Evolutionary conservation across 2,329 filamentous ascomycete species (phyloP).

Genomic region (Amphichorda felina): DNA sequence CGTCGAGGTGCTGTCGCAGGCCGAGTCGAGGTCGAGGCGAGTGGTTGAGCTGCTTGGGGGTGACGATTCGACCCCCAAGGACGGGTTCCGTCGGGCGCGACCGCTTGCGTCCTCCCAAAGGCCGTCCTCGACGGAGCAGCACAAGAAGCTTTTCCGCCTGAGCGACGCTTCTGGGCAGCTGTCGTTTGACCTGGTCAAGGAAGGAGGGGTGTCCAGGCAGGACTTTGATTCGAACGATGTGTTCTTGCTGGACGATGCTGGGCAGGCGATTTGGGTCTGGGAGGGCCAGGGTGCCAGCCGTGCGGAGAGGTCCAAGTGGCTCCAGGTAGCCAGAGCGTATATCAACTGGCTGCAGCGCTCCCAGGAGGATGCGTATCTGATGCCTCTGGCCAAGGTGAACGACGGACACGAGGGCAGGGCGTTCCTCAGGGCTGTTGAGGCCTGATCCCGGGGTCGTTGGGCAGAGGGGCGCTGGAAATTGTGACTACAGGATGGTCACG

Average conservation of each 20-base stretch:
- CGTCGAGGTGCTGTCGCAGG: conserved; percentile 52
- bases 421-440: conserved; percentile 35
- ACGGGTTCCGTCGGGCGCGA: conserved; percentile 26
- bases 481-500: too few species aligned
- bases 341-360: conserved; percentile 26
- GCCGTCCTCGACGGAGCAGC: conserved; percentile 6
- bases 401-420: conserved; percentile 42
- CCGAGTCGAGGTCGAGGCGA: conserved; percentile 40
- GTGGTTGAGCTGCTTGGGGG: conserved; percentile 46
- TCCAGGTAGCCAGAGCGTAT: conserved; percentile 46
- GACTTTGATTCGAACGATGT: conserved; percentile 49
- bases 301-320: conserved; percentile 47
- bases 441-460: too few species aligned
- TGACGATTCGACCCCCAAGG: conserved; percentile 15
- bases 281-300: conserved; percentile 46
- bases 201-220: conserved; percentile 30
- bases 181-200: conserved; percentile 45
- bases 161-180: conserved; percentile 48
- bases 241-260: conserved; percentile 48
- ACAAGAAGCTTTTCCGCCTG: conserved; percentile 44
- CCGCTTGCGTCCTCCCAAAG: conserved; percentile 17
- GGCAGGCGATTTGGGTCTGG: conserved; percentile 53
- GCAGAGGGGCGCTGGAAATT: too few species aligned
- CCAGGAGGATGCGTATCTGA: conserved; percentile 24
- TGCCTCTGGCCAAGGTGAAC: conserved; percentile 42